Conservation (phyloP, 305 asterid genomes). For the Solanum hybrid region DNA sequence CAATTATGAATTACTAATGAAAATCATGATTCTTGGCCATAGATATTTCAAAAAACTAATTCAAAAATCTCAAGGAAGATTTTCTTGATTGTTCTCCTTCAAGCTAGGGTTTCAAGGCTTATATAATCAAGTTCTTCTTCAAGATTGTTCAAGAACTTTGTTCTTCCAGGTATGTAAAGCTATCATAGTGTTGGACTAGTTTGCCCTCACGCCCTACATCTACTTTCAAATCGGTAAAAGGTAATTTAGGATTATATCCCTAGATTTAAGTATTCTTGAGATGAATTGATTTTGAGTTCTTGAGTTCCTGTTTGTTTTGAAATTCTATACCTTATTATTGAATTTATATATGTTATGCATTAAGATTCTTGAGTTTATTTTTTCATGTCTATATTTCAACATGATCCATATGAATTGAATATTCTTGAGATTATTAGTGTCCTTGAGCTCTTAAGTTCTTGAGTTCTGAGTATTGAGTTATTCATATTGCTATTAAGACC, state of each 20-base stretch:
- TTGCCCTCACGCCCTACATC: not conserved
- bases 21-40: not conserved
- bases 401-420: not conserved
- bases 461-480: not conserved
- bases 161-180: not conserved
- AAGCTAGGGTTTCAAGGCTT: not conserved
- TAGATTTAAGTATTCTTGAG: not conserved
- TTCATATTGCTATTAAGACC: not conserved
- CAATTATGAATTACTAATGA: not conserved
- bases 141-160: no score
- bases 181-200: not conserved
- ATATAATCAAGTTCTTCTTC: not conserved
- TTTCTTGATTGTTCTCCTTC: not conserved
- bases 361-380: no score
- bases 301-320: not conserved
- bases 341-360: not conserved
- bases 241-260: not conserved
- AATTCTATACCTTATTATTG: not conserved
- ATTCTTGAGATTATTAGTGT: not conserved
- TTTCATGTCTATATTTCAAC: not conserved
- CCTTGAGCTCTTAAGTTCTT: not conserved
- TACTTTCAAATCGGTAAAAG: no score
- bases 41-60: no score
- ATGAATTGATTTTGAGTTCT: not conserved
- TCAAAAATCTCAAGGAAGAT: not conserved